Conservation (phyloP, 78 protist genomes). For the Trichosphaerium sp. region DNA sequence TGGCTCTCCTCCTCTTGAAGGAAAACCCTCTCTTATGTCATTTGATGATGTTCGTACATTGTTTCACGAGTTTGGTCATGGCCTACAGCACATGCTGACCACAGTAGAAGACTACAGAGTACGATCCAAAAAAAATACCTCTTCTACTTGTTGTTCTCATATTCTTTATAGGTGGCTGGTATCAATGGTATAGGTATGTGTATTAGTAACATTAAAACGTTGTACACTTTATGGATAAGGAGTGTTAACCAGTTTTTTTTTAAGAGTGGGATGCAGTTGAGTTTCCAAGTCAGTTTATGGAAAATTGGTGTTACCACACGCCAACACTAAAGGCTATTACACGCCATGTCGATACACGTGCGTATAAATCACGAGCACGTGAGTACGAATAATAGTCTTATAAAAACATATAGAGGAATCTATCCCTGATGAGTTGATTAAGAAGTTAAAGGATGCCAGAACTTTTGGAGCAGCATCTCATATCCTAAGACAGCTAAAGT, state of each 20-base stretch:
- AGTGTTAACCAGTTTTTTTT: no score
- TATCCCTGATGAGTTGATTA: constrained; percentile 4
- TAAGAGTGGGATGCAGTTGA: constrained; percentile 60
- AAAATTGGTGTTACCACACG: constrained; percentile 12
- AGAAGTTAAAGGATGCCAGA: neutral
- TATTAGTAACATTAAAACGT: no score
- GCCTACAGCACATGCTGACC: constrained; percentile 44
- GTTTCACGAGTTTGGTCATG: constrained; percentile 53
- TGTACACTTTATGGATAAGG: no score
- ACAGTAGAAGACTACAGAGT: no score
- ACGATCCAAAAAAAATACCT: no score
- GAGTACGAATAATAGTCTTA: no score
- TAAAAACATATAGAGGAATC: no score
- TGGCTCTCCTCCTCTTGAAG: constrained; percentile 2
- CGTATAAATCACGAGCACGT: no score
- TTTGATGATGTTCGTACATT: constrained; percentile 31
- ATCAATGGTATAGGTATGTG: constrained; percentile 15
- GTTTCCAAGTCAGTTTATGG: constrained; percentile 37
- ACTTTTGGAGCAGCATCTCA: constrained; percentile 2
- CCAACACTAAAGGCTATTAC: neutral
- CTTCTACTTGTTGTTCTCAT: no score
- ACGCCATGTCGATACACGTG: constrained; percentile 7
- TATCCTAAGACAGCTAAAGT: constrained; percentile 22
- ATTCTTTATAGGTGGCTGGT: constrained; percentile 17
- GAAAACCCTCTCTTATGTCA: constrained; percentile 24